These are phyloP conservation scores for Abelmoschus esculentus DNA, from an alignment of 345 rosid genomes.

Conservation along the genomic window DNA sequence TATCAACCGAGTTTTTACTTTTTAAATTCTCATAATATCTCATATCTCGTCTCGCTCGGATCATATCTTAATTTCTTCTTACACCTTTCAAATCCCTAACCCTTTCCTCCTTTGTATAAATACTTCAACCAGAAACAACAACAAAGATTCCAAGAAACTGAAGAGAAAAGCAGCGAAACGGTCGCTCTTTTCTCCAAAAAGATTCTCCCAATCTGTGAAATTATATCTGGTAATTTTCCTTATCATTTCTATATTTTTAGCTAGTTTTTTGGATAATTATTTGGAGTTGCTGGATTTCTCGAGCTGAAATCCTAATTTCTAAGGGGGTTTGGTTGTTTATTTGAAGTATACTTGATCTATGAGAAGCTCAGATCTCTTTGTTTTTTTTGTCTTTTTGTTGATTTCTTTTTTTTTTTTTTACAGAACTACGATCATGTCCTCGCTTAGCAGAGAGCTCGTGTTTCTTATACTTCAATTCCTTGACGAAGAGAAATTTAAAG, in stretches of 20 bases:
- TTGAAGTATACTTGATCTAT: conserved; percentile 9
- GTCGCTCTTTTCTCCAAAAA: conserved; percentile 14
- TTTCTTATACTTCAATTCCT: conserved; percentile 86
- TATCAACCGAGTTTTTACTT: background rate
- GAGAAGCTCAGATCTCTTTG: conserved; percentile 24
- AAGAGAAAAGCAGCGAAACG: conserved; percentile 18
- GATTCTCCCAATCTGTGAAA: conserved; percentile 31
- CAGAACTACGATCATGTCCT: conserved; percentile 46
- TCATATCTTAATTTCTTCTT: no score
- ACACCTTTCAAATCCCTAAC: conserved; percentile 49
- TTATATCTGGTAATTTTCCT: conserved; percentile 1
- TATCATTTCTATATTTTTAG: background rate
- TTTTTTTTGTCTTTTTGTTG: conserved; percentile 3
- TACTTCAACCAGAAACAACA: conserved; percentile 21
- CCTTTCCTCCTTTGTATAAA: conserved; percentile 36
- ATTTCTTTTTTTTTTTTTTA: conserved; percentile 16
- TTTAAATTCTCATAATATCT: background rate
- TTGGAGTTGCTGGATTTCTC: background rate
- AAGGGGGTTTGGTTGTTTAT: background rate
- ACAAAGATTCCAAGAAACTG: conserved; percentile 1
- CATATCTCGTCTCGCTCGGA: background rate
- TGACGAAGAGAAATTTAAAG: conserved; percentile 78
- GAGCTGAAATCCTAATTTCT: conserved; percentile 6
- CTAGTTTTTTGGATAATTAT: background rate
- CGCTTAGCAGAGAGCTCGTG: conserved; percentile 80